A percentile compares a stretch with the other conserved stretches of the same genome.
Evolutionary conservation across 1,284 basidiomycete species (phyloP).

Genomic region (Chalciporus sp.): DNA sequence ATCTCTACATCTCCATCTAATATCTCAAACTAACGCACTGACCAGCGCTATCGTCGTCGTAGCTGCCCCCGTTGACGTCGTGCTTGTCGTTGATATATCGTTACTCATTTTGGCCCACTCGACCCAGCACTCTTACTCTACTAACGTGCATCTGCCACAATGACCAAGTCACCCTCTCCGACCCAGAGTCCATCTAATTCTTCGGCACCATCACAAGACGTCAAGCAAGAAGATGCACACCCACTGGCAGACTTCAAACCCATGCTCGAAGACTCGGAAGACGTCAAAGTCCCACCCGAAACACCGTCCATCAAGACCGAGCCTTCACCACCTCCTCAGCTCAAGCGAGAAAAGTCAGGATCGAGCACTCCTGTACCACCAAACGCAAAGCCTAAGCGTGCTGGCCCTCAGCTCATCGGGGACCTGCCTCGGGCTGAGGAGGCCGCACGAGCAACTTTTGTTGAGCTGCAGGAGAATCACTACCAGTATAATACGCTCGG

Average conservation of each 20-base stretch:
- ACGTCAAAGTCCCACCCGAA: slow-evolving; percentile 29
- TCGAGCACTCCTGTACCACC: slow-evolving; percentile 32
- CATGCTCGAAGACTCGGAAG: slow-evolving; percentile 28
- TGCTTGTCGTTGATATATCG: slow-evolving; percentile 16
- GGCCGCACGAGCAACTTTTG: slow-evolving; percentile 76
- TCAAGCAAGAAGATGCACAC: slow-evolving; percentile 21
- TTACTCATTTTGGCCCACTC: slow-evolving; percentile 25
- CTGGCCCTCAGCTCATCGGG: slow-evolving; percentile 68
- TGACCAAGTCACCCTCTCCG: slow-evolving; percentile 35
- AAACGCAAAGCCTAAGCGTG: slow-evolving; percentile 34
- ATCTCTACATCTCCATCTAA: slow-evolving; percentile 4
- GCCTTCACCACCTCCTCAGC: slow-evolving; percentile 27
- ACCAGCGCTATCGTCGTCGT: slow-evolving; percentile 1
- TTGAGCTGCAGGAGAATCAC: slow-evolving; percentile 75
- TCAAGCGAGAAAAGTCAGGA: slow-evolving; percentile 35
- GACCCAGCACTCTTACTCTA: slow-evolving; percentile 13
- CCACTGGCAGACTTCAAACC: slow-evolving; percentile 2
- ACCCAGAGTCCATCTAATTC: slow-evolving; percentile 29
- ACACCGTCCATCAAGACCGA: slow-evolving; percentile 33
- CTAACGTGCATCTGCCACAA: slow-evolving; percentile 29
- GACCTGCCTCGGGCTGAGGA: slow-evolving; percentile 77
- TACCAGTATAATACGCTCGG: slow-evolving; percentile 92
- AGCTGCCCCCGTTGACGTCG: slow-evolving; percentile 20
- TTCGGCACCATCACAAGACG: slow-evolving; percentile 14
- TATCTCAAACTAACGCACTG: slow-evolving; percentile 16